Evolutionary conservation across 108 stramenopile genomes (phyloP).

Genomic region (Cyclotella choctawhatcheeana): DNA sequence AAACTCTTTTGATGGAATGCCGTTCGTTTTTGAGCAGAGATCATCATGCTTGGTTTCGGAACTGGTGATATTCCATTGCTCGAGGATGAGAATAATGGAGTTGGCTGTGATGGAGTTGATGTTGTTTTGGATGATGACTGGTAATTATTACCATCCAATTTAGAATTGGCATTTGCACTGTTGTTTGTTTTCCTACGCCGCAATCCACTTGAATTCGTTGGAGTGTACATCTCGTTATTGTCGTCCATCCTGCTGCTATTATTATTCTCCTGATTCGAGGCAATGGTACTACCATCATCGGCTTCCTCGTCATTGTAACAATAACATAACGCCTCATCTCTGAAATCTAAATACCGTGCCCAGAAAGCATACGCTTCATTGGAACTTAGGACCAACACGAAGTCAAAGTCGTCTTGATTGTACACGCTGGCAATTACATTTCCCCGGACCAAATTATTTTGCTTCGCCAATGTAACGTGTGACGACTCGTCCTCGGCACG

Average conservation of each 20-base stretch:
- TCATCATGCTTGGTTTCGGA: constrained; percentile 19
- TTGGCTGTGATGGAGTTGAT: constrained; percentile 10
- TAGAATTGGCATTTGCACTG: not conserved
- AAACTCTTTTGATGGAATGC: constrained; percentile 39
- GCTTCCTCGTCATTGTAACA: constrained; percentile 39
- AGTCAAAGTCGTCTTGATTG: constrained; percentile 79
- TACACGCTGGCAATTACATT: constrained; percentile 32
- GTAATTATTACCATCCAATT: no score
- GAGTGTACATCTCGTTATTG: not conserved
- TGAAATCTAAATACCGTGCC: constrained; percentile 85
- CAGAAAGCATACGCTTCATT: constrained; percentile 80
- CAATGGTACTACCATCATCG: constrained; percentile 52
- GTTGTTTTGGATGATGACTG: constrained; percentile 2
- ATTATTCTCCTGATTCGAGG: constrained; percentile 2
- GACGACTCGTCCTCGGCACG: constrained; percentile 43
- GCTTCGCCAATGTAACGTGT: constrained; percentile 47
- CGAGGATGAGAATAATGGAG: constrained; percentile 6
- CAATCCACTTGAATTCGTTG: constrained; percentile 38
- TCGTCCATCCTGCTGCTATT: not conserved
- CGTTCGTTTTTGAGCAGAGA: constrained; percentile 26
- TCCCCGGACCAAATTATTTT: constrained; percentile 41
- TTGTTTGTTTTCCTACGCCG: constrained; percentile 36
- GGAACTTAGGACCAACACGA: constrained; percentile 76
- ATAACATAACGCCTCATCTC: constrained; percentile 69
- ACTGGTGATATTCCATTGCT: not conserved